phyloP scores from a whole-genome alignment of 257 asterid species.

The Schizonepeta tenuifolia region DNA sequence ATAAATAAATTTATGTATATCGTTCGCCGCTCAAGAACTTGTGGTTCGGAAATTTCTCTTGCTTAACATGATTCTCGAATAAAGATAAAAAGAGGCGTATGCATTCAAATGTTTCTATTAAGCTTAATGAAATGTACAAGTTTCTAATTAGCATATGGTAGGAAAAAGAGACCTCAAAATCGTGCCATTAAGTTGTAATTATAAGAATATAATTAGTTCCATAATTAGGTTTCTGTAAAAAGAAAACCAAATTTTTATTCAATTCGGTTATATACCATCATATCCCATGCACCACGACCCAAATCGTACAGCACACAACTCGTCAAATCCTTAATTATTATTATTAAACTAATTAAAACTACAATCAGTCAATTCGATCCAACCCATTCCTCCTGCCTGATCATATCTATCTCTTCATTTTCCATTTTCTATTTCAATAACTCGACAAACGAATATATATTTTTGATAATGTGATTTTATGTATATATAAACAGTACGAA shows the following conservation, averaged over 20 bases:
- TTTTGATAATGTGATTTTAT: too few relatives aligned
- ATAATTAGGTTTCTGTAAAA: too few relatives aligned
- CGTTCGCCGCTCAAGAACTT: neutral
- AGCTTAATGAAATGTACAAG: neutral
- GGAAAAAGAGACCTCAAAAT: neutral
- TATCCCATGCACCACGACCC: neutral
- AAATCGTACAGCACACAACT: neutral
- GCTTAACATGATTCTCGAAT: neutral
- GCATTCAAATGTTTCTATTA: neutral
- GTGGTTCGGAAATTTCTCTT: neutral
- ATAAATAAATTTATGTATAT: too few relatives aligned
- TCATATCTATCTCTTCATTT: neutral
- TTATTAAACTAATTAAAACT: neutral
- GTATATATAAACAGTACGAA: too few relatives aligned
- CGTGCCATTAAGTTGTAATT: neutral
- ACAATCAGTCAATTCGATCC: neutral
- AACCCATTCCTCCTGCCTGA: neutral
- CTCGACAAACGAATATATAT: too few relatives aligned
- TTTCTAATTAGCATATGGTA: neutral
- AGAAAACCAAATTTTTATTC: too few relatives aligned
- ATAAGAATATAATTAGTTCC: neutral
- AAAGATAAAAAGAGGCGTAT: neutral
- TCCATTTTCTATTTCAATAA: neutral
- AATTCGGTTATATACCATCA: conserved; percentile 6
- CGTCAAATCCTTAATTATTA: neutral